Evolutionary conservation across 257 asterid genomes (phyloP).

Genomic region (Primulina huaijiensis): DNA sequence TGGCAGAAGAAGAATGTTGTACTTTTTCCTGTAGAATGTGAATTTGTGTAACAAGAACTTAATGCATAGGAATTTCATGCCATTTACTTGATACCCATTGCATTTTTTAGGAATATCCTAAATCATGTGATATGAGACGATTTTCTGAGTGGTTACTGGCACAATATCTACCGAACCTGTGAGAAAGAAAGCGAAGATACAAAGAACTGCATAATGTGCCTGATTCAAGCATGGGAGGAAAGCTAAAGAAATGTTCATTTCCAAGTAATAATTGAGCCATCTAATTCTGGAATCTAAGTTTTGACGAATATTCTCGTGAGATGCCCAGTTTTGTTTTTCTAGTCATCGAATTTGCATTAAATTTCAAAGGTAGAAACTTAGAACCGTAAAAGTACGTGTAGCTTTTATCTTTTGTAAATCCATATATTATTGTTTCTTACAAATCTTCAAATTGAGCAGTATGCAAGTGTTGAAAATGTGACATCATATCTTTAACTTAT

Average conservation of each 20-base stretch:
- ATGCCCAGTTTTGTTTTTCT: too few species aligned
- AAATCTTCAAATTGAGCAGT: background rate
- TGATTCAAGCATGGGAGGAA: background rate
- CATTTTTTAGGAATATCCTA: background rate
- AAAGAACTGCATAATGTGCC: background rate
- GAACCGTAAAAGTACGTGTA: background rate
- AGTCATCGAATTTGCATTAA: background rate
- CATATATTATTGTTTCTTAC: background rate
- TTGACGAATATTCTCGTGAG: background rate
- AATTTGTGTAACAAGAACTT: background rate
- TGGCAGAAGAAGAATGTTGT: background rate
- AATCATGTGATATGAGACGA: background rate
- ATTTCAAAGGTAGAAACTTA: background rate
- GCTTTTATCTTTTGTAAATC: background rate
- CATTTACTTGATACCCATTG: background rate
- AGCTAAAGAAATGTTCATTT: background rate
- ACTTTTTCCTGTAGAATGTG: background rate
- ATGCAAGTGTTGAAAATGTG: too few species aligned
- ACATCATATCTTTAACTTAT: too few species aligned
- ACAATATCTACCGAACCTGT: too few species aligned
- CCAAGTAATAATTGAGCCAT: background rate
- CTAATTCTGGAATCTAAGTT: background rate
- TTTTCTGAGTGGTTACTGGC: background rate
- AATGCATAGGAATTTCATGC: background rate
- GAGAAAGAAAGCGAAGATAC: background rate